These are phyloP conservation scores for Apiosordaria backusii DNA, from an alignment of 495 filamentous ascomycete genomes.

Conservation along the genomic window DNA sequence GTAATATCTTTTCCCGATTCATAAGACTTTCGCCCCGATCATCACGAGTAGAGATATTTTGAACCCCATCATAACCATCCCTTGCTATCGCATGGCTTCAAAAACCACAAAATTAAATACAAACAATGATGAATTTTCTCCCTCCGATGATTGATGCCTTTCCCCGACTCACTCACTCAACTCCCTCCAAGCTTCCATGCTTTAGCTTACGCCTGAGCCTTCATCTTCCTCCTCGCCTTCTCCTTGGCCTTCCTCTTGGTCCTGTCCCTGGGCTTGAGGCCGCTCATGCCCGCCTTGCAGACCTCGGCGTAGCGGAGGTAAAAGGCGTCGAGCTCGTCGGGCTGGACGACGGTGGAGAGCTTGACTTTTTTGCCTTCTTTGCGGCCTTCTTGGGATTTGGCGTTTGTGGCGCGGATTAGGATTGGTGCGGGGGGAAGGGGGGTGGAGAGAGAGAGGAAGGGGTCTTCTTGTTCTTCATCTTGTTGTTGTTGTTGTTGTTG, in stretches of 20 bases:
- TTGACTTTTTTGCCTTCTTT: constrained; percentile 60
- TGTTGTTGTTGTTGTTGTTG: constrained; percentile 6
- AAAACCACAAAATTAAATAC: too few species aligned
- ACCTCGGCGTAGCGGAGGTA: constrained; percentile 86
- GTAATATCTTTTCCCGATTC: too few species aligned
- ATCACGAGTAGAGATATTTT: too few species aligned
- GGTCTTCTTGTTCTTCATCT: constrained; percentile 23
- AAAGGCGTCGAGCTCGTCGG: constrained; percentile 72
- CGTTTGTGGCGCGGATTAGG: constrained; percentile 81
- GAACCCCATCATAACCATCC: too few species aligned
- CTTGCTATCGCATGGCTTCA: too few species aligned
- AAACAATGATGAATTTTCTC: too few species aligned
- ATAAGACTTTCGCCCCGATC: too few species aligned
- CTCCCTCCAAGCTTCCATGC: too few species aligned
- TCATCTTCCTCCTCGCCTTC: constrained; percentile 62
- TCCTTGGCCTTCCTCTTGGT: constrained; percentile 75
- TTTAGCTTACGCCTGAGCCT: neutral
- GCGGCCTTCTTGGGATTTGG: constrained; percentile 52
- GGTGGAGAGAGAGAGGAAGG: constrained; percentile 52
- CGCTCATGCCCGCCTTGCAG: constrained; percentile 79
- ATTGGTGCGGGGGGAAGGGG: constrained; percentile 58
- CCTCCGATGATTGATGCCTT: too few species aligned
- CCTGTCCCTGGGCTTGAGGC: constrained; percentile 88
- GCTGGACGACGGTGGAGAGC: constrained; percentile 76
- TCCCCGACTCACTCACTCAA: too few species aligned